Evolutionary conservation across 2,329 filamentous ascomycete species (phyloP).

Genomic region (Verticillium longisporum): DNA sequence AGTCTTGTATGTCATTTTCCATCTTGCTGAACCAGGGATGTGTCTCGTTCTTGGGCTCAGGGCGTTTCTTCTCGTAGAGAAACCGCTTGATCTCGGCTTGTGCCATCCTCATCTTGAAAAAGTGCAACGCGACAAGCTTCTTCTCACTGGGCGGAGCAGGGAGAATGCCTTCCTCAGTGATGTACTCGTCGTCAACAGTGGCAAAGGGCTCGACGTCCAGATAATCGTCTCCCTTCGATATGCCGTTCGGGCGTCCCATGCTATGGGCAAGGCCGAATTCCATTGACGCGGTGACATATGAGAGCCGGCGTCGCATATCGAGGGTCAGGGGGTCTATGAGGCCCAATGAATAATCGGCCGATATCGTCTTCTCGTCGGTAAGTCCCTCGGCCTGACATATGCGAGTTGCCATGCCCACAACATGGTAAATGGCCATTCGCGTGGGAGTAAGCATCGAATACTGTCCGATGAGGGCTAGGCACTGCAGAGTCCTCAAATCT

Average conservation of each 20-base stretch:
- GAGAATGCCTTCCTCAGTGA: slow-evolving; percentile 69
- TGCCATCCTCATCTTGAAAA: slow-evolving; percentile 82
- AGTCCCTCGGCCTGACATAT: slow-evolving; percentile 86
- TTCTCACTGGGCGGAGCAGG: slow-evolving; percentile 68
- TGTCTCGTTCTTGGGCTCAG: slow-evolving; percentile 68
- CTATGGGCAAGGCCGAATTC: slow-evolving; percentile 83
- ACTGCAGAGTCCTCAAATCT: slow-evolving; percentile 85
- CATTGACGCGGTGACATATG: slow-evolving; percentile 84
- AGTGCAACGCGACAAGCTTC: slow-evolving; percentile 87
- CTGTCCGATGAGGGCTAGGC: slow-evolving; percentile 77
- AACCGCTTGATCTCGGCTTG: slow-evolving; percentile 83
- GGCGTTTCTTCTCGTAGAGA: slow-evolving; percentile 77
- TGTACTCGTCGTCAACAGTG: slow-evolving; percentile 73
- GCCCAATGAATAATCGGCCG: slow-evolving; percentile 50
- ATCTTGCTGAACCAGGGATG: slow-evolving; percentile 86
- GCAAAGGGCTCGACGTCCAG: slow-evolving; percentile 84
- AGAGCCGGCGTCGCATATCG: slow-evolving; percentile 82
- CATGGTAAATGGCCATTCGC: slow-evolving; percentile 85
- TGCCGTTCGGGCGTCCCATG: slow-evolving; percentile 79
- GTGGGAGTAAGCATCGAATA: slow-evolving; percentile 93
- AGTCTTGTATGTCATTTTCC: slow-evolving; percentile 69
- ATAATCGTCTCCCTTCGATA: slow-evolving; percentile 74
- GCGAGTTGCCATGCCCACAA: slow-evolving; percentile 80
- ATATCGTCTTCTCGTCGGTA: slow-evolving; percentile 83
- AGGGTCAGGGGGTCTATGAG: slow-evolving; percentile 66